Evolutionary conservation across 2,329 filamentous ascomycete genomes (phyloP).

Genomic region (Penicillium sp.): DNA sequence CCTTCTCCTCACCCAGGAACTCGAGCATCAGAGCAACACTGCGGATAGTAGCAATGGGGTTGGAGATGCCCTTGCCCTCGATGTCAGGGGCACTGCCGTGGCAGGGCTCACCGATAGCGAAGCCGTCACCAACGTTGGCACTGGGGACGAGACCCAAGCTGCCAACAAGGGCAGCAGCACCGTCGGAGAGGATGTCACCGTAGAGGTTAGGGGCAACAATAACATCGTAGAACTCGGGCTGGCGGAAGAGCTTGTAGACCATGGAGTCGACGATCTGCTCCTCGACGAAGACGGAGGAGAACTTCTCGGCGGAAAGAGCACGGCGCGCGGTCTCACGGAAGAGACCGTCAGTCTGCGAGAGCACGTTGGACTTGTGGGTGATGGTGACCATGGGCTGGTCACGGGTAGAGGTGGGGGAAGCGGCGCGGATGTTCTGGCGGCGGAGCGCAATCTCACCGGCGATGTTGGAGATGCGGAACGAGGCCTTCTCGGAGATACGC

Average conservation of each 20-base stretch:
- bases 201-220: slow-evolving; percentile 98
- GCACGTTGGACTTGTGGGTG: slow-evolving; percentile 97
- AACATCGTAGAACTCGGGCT: slow-evolving; percentile 92
- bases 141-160: slow-evolving; percentile 88
- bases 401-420: slow-evolving; percentile 52
- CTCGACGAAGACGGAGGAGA: slow-evolving; percentile 67
- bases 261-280: slow-evolving; percentile 99
- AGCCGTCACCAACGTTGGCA: slow-evolving; percentile 90
- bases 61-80: slow-evolving; percentile 85
- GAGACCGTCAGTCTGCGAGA: slow-evolving; percentile 92
- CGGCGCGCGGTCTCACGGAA: slow-evolving; percentile 78
- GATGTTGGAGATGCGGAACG: slow-evolving; percentile 82
- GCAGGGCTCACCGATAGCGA: slow-evolving; percentile 97
- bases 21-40: slow-evolving; percentile 94
- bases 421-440: slow-evolving; percentile 73
- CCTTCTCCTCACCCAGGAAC: slow-evolving; percentile 82
- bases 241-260: slow-evolving; percentile 99
- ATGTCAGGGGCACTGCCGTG: slow-evolving; percentile 97
- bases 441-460: slow-evolving; percentile 91
- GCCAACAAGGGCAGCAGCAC: slow-evolving; percentile 88
- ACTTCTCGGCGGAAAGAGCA: slow-evolving; percentile 66
- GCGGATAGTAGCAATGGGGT: slow-evolving; percentile 91
- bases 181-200: slow-evolving; percentile 94
- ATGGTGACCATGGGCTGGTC: slow-evolving; percentile 77
- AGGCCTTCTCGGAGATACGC: slow-evolving; percentile 85